Conservation (phyloP, 352 stramenopile species). For the Pythium aquatile region DNA sequence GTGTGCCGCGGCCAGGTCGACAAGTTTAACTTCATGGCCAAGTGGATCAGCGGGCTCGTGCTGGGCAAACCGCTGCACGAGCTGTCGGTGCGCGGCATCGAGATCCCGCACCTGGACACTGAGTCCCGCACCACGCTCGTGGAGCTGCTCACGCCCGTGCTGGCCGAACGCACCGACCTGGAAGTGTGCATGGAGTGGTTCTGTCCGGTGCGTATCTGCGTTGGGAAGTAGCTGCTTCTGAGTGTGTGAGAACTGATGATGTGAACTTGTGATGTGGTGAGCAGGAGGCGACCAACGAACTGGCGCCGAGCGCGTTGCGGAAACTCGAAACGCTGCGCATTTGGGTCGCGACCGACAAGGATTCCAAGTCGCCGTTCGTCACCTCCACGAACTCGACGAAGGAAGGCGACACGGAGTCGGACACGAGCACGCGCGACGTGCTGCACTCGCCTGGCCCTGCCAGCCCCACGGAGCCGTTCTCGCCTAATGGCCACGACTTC, state of each 20-base stretch:
- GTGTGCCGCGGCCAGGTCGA: slow-evolving; percentile 83
- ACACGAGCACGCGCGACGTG: slow-evolving; percentile 42
- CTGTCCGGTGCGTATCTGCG: slow-evolving; percentile 39
- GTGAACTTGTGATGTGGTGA: not conserved
- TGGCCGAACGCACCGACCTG: slow-evolving; percentile 77
- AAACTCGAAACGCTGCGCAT: slow-evolving; percentile 81
- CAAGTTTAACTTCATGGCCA: slow-evolving; percentile 88
- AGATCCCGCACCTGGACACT: slow-evolving; percentile 74
- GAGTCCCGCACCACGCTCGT: slow-evolving; percentile 75
- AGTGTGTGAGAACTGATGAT: not conserved
- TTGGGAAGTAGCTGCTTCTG: not conserved
- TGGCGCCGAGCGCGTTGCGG: slow-evolving; percentile 51
- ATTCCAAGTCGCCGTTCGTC: slow-evolving; percentile 79
- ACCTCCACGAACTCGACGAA: slow-evolving; percentile 38
- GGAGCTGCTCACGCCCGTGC: slow-evolving; percentile 73
- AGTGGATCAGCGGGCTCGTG: slow-evolving; percentile 83
- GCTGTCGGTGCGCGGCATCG: slow-evolving; percentile 78
- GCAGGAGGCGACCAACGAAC: slow-evolving; percentile 66
- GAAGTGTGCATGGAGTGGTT: slow-evolving; percentile 90
- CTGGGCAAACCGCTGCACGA: slow-evolving; percentile 60
- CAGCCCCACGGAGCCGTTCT: slow-evolving; percentile 44
- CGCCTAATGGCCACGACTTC: slow-evolving; percentile 10
- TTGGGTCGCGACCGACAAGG: slow-evolving; percentile 85
- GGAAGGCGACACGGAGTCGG: slow-evolving; percentile 68
- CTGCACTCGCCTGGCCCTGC: slow-evolving; percentile 48